Evolutionary conservation across 495 filamentous ascomycete genomes (phyloP), one percentile per base, ranked within the genome.

Genomic region (Penicillium paradoxum): DNA sequence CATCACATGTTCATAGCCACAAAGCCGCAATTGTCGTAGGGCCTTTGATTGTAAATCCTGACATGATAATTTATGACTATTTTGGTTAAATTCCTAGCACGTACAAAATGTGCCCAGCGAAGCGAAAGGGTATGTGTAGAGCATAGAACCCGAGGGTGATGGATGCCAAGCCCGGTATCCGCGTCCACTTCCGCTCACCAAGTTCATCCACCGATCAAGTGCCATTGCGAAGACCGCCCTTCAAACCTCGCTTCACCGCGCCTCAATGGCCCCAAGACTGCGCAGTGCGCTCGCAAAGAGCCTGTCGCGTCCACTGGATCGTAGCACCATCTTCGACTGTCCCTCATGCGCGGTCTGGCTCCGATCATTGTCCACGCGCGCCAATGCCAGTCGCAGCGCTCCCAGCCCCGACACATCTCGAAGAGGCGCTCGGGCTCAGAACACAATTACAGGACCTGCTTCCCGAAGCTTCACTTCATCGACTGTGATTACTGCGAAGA

Each of bases 191-290:
- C 49, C 53, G 55, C 53, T 58, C 58, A 53, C 37, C 36, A 45
- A 53, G 45, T 50, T 40, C 53, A 40, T 43, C 34, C 32, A 49
- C 46, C 49, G 45, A 40, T 30, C 42, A 37, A 24, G n/a, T 45
- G 45, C 21, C 18, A 32, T 50, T 15, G 40, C 41, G 53, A 49
- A 33, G 37, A 55, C 43, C 38, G 49, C 46, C 45, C 49, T 42
- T 40, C 57, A 22, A 33, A 53, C 41, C 46, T 37, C 33, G 36
- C 25, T 29, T 48, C 30, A 19, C 36, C 53, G 53, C 44, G 21
- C 49, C 40, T 46, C 59, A 70, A 75, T 75, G 73, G 71, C 73
- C 50, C 62, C 66, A 32, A 73, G 67, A 69, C 44, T 74, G 42
- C 69, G 73, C 59, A 66, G 63, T 51, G 58, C 68, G 62, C 63